phyloP scores from a whole-genome alignment of 2,329 filamentous ascomycete species.

The Alternaria postmessia region DNA sequence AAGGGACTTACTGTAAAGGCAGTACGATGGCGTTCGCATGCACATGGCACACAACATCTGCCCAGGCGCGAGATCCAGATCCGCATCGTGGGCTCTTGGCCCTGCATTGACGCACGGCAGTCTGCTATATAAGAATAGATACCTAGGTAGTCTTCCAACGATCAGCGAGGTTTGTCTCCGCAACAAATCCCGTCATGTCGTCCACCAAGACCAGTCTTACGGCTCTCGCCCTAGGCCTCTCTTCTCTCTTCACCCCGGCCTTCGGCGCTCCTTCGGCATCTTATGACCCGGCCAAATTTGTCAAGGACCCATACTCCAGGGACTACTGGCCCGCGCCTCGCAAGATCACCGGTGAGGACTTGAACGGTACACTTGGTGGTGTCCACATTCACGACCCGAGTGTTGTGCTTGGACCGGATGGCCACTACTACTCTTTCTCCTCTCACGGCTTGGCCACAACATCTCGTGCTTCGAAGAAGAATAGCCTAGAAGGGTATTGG shows the following conservation, averaged over 20 bases:
- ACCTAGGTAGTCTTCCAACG: background rate
- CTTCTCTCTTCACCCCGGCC: background rate
- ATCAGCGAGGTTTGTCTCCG: background rate
- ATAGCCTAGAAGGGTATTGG: conserved; percentile 13
- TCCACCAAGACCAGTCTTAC: background rate
- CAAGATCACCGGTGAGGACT: conserved; percentile 11
- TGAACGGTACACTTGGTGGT: conserved; percentile 13
- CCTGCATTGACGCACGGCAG: background rate
- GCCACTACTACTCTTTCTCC: conserved; percentile 16
- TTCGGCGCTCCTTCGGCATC: background rate
- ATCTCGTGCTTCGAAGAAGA: conserved; percentile 15
- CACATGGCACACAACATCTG: background rate
- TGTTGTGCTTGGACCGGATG: conserved; percentile 15
- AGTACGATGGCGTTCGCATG: background rate
- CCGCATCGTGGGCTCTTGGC: background rate
- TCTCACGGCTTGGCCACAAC: conserved; percentile 14
- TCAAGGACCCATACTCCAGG: background rate
- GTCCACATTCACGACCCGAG: conserved; percentile 15
- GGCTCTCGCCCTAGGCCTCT: background rate
- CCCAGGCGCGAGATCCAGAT: conserved; percentile 2
- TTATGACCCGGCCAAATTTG: background rate
- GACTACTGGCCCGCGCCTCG: conserved; percentile 6
- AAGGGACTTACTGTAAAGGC: background rate
- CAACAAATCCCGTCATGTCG: background rate
- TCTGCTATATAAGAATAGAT: background rate